Percentiles rank a stretch among this genome's conserved stretches.
Conservation (phyloP, 1,284 basidiomycete species). For the Marasmius oreades region DNA sequence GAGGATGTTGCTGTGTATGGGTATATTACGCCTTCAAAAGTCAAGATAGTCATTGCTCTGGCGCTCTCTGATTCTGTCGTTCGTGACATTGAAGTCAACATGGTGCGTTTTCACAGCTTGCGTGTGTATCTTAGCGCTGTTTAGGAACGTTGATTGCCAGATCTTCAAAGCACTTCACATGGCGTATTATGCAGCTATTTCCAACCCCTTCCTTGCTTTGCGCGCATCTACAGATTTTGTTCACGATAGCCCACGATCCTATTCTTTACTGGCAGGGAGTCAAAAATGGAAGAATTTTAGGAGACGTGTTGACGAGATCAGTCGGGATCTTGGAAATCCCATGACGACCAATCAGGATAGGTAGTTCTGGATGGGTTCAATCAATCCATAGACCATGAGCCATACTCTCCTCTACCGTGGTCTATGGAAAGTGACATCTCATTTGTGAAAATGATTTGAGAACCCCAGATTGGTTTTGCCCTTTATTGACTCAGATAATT, state of each 20-base stretch:
- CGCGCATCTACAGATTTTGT: slow-evolving; percentile 43
- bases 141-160: slow-evolving; percentile 32
- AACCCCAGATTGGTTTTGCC: slow-evolving; percentile 62
- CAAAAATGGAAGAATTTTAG: slow-evolving; percentile 69
- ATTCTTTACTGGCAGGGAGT: slow-evolving; percentile 47
- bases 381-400: background rate
- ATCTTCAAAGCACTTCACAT: slow-evolving; percentile 80
- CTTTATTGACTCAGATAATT: slow-evolving; percentile 76
- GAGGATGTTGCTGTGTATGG: slow-evolving; percentile 83
- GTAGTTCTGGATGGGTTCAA: background rate
- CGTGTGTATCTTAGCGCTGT: background rate
- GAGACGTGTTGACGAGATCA: slow-evolving; percentile 68
- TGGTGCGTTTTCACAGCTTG: slow-evolving; percentile 38
- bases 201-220: slow-evolving; percentile 74
- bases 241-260: slow-evolving; percentile 50
- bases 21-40: slow-evolving; percentile 76
- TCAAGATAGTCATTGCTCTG: slow-evolving; percentile 76
- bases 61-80: slow-evolving; percentile 75
- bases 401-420: background rate
- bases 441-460: slow-evolving; percentile 17
- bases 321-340: slow-evolving; percentile 46
- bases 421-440: slow-evolving; percentile 1
- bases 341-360: slow-evolving; percentile 9
- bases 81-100: slow-evolving; percentile 68
- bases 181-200: slow-evolving; percentile 72